These are phyloP conservation scores for Verbascum thapsus DNA, from an alignment of 257 asterid genomes.

Conservation along the genomic window DNA sequence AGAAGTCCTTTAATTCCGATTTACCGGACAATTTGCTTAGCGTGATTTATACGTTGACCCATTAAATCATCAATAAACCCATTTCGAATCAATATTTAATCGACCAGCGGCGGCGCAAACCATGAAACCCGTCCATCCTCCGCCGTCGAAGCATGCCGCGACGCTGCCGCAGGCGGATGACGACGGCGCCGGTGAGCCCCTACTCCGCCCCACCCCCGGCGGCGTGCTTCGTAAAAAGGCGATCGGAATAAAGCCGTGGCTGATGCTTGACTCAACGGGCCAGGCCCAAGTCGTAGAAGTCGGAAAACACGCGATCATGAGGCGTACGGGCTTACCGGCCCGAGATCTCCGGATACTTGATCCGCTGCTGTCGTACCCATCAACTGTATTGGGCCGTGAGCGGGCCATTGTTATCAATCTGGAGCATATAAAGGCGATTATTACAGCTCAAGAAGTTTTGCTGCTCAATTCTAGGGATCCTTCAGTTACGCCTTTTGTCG, in stretches of 20 bases:
- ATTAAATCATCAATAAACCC: too few species aligned
- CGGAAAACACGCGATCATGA: slow-evolving; percentile 80
- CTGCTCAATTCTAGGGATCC: slow-evolving; percentile 74
- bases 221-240: slow-evolving; percentile 60
- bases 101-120: not conserved
- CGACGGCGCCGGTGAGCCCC: slow-evolving; percentile 20
- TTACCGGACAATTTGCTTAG: too few species aligned
- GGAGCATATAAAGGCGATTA: slow-evolving; percentile 74
- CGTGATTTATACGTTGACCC: too few species aligned
- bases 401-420: slow-evolving; percentile 77
- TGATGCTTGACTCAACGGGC: slow-evolving; percentile 57
- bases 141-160: slow-evolving; percentile 31
- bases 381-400: slow-evolving; percentile 77
- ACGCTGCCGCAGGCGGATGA: slow-evolving; percentile 38
- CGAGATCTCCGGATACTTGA: slow-evolving; percentile 88
- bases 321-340: slow-evolving; percentile 82
- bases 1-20: too few species aligned
- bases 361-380: slow-evolving; percentile 70
- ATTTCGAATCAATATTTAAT: too few species aligned
- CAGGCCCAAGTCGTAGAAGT: slow-evolving; percentile 68
- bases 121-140: slow-evolving; percentile 33
- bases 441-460: slow-evolving; percentile 72
- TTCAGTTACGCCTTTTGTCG: slow-evolving; percentile 62
- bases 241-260: slow-evolving; percentile 64
- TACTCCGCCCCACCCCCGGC: slow-evolving; percentile 31